A percentile compares a stretch with the other conserved stretches of the same genome.
phyloP scores from a whole-genome alignment of 768 basidiomycete genomes.

The Boletus reticuloceps region DNA sequence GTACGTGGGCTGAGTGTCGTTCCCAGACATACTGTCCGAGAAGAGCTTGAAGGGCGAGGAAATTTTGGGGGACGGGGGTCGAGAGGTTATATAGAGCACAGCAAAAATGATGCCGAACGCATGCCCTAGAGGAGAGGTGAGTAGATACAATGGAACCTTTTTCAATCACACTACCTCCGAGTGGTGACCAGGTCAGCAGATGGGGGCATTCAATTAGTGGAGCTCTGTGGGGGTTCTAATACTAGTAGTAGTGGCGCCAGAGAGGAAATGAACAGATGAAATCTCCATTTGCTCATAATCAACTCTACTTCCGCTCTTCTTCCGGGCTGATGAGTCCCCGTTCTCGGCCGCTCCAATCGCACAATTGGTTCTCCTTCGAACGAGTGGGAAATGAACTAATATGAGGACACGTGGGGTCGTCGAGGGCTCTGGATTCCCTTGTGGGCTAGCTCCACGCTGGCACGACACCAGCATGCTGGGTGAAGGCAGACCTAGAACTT shows the following conservation, averaged over 20 bases:
- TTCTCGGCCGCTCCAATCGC: slow-evolving; percentile 2
- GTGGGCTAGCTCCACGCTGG: background rate
- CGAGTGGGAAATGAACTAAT: background rate
- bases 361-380: background rate
- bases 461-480: too few species aligned
- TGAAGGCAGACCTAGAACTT: too few species aligned
- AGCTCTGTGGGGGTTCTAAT: background rate
- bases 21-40: slow-evolving; percentile 16
- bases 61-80: background rate
- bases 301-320: background rate
- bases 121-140: background rate
- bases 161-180: background rate
- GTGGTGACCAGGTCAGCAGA: background rate
- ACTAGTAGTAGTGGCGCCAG: background rate
- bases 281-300: background rate
- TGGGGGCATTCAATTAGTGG: background rate
- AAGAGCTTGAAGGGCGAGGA: background rate
- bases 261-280: background rate
- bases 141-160: background rate
- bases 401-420: background rate
- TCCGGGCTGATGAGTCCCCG: background rate
- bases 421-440: background rate
- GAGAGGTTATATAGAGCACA: slow-evolving; percentile 5
- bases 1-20: slow-evolving; percentile 5
- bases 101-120: slow-evolving; percentile 1